Base-by-base conservation (phyloP, 805 yeast species). In the Wickerhamiella lipophila region DNA sequence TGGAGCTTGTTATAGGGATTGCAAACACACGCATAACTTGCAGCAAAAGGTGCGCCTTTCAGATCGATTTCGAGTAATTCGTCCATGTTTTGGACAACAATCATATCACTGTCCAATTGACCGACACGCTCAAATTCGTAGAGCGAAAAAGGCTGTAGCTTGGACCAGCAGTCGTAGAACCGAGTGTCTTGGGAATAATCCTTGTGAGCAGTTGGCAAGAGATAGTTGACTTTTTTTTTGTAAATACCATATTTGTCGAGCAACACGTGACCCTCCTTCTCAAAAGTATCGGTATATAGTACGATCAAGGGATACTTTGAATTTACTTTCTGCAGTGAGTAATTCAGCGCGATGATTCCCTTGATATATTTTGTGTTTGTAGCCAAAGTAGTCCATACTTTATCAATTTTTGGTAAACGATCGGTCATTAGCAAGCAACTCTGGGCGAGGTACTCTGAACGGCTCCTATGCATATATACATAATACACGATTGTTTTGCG, bases 161-260 rank as follows among this genome's bases (percentile, higher is more conserved):
- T 77, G 25, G 80, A 68, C 80, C 81, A 77, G 54, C 80, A 75
- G 57, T 77, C 81, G 55, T 71, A 64, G 61, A 77, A 77, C 30
- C 82, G 62, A 9, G 73, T 67, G 54, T 78, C 81, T 32, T 68
- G 61, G 9, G 68, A 60, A 54, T 73, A 73, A 49, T 72, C 73
- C 54, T 71, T 72, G 52, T 65, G 63, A 15, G 58, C 60, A 1
- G 61, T 56, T 1, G 80, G 81, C 4, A 68, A 55, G 23, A 77
- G 60, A 47, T 69, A 65, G 16, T 68, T 66, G 13, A 76, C 67
- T 47, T 62, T 64, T 27, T 68, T 47, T 45, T 71, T 68, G 21
- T 67, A 64, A 11, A 77, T 75, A 0, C 66, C 65, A 25, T 74
- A 62, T 1, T 45, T 41, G 30, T 66, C 69, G 23, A 77, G 56